Evolutionary conservation across 139 green algal genomes (phyloP).

Genomic region (Chlamydomonas sp.): DNA sequence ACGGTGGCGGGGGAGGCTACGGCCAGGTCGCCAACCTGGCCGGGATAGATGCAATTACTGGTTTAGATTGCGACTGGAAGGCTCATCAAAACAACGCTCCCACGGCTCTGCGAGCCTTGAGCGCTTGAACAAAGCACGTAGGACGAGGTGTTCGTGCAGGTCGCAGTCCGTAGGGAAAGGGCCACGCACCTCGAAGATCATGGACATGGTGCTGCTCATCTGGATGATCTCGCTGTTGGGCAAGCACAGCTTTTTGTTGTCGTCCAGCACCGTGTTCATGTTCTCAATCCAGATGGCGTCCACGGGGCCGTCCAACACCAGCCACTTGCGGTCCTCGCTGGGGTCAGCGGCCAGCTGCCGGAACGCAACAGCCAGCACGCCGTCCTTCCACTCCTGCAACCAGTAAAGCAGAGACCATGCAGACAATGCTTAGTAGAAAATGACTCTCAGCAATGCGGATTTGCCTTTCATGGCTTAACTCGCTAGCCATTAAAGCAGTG

Average conservation of each 20-base stretch:
- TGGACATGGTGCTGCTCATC: slow-evolving; percentile 84
- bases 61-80: too few relatives aligned
- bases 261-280: slow-evolving; percentile 92
- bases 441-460: too few relatives aligned
- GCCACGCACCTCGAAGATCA: slow-evolving; percentile 86
- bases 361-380: slow-evolving; percentile 76
- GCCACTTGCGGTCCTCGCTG: slow-evolving; percentile 69
- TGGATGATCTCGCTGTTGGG: slow-evolving; percentile 88
- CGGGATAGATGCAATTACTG: too few relatives aligned
- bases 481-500: too few relatives aligned
- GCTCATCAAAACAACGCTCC: too few relatives aligned
- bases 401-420: too few relatives aligned
- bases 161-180: too few relatives aligned
- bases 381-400: slow-evolving; percentile 84
- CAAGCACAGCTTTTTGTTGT: slow-evolving; percentile 91
- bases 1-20: slow-evolving; percentile 84
- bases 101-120: too few relatives aligned
- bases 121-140: too few relatives aligned
- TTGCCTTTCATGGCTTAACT: too few relatives aligned
- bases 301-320: slow-evolving; percentile 83
- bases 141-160: too few relatives aligned
- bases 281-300: slow-evolving; percentile 91
- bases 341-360: slow-evolving; percentile 58
- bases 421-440: too few relatives aligned
- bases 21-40: slow-evolving; percentile 78